phyloP scores from a whole-genome alignment of 768 basidiomycete species.

The Leccinum rimulosum region DNA sequence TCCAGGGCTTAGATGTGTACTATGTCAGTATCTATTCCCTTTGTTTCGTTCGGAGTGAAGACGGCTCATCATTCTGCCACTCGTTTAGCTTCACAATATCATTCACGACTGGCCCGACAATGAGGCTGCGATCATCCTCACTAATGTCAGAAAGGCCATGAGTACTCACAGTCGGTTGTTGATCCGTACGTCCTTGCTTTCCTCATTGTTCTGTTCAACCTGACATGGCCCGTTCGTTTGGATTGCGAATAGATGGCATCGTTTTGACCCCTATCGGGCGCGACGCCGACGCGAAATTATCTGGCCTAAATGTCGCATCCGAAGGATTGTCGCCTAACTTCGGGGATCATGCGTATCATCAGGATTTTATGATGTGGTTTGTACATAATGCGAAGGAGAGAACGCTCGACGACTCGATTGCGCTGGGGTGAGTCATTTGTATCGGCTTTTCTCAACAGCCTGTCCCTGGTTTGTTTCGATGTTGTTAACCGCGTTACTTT shows the following conservation, averaged over 20 bases:
- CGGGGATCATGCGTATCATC: constrained; percentile 41
- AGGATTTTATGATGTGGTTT: constrained; percentile 47
- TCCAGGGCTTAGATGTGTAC: not conserved
- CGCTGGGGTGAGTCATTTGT: not conserved
- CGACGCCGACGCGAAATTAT: constrained; percentile 2
- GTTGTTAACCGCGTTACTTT: not conserved
- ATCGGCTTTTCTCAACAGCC: not conserved
- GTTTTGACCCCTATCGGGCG: constrained; percentile 10
- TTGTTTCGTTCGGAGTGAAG: not conserved
- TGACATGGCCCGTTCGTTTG: not conserved
- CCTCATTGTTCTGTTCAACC: not conserved
- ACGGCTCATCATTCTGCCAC: not conserved
- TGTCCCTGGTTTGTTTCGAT: not conserved
- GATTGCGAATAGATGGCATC: constrained; percentile 17
- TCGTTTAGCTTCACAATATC: constrained; percentile 22
- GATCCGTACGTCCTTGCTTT: constrained; percentile 26
- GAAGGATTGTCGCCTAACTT: constrained; percentile 48
- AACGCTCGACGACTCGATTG: constrained; percentile 22
- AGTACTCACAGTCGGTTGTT: constrained; percentile 28
- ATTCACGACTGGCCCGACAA: constrained; percentile 38
- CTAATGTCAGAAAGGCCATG: constrained; percentile 31
- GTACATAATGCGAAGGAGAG: constrained; percentile 44
- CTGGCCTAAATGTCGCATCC: constrained; percentile 32
- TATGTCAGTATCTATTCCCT: not conserved
- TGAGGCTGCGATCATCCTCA: constrained; percentile 31